A percentile compares a stretch with the other conserved stretches of the same genome.
phyloP scores from a whole-genome alignment of 139 green algal species.

The Picochlorum sp. region DNA sequence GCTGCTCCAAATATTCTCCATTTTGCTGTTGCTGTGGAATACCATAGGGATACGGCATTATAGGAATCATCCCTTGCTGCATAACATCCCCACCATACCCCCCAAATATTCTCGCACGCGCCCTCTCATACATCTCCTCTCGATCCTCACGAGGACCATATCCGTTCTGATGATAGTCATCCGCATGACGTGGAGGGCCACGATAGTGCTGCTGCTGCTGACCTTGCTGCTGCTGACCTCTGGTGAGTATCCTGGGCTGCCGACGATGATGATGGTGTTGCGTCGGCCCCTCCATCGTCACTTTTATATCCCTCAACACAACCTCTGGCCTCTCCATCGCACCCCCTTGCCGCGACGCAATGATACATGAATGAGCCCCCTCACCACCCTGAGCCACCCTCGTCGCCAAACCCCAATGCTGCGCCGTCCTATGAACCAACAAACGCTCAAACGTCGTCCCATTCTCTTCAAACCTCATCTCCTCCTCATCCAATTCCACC shows the following conservation, averaged over 20 bases:
- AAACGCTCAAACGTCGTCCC: slow-evolving; percentile 10
- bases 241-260: slow-evolving; percentile 8
- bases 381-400: slow-evolving; percentile 23
- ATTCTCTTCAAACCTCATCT: too few relatives aligned
- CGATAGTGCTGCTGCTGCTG: neutral
- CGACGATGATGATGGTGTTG: neutral
- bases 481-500: too few relatives aligned
- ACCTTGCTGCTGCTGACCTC: slow-evolving; percentile 5
- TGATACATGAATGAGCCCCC: slow-evolving; percentile 27
- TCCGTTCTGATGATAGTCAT: neutral
- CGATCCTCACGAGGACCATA: slow-evolving; percentile 19
- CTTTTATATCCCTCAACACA: slow-evolving; percentile 13
- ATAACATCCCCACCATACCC: neutral
- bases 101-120: slow-evolving; percentile 36
- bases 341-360: slow-evolving; percentile 17
- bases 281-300: slow-evolving; percentile 3
- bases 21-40: neutral
- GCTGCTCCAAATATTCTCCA: neutral
- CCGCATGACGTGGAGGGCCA: neutral
- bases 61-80: neutral
- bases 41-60: neutral
- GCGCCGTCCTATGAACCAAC: slow-evolving; percentile 34
- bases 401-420: slow-evolving; percentile 47
- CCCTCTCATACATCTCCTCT: slow-evolving; percentile 29
- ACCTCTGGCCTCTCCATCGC: neutral